Percentiles rank a stretch among this genome's conserved stretches.
These are phyloP conservation scores for Quambalaria eucalypti DNA, from an alignment of 1,284 basidiomycete species.

Conservation along the genomic window DNA sequence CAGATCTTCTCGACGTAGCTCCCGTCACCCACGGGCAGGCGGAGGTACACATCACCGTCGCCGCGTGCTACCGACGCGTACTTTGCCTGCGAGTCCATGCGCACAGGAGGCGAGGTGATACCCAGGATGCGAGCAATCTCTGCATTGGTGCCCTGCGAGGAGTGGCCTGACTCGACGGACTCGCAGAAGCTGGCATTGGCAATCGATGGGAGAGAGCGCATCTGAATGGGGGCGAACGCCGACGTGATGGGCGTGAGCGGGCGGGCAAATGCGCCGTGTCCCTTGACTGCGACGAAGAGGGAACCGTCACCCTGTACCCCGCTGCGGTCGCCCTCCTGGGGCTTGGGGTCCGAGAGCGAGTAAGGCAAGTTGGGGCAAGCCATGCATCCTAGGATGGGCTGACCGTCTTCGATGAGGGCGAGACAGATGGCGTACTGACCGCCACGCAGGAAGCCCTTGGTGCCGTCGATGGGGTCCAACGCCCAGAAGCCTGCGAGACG, in stretches of 20 bases:
- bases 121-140: constrained; percentile 64
- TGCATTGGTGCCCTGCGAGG: constrained; percentile 71
- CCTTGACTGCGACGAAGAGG: constrained; percentile 39
- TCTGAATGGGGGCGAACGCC: constrained; percentile 20
- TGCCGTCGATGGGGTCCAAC: constrained; percentile 83
- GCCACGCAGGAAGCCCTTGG: constrained; percentile 88
- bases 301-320: constrained; percentile 19
- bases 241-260: constrained; percentile 1
- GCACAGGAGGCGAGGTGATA: constrained; percentile 60
- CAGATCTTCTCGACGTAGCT: constrained; percentile 84
- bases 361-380: constrained; percentile 80
- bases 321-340: constrained; percentile 38
- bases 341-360: constrained; percentile 49
- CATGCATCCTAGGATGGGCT: constrained; percentile 68
- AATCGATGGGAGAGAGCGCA: constrained; percentile 21
- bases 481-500: constrained; percentile 84
- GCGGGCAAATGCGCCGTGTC: constrained; percentile 36
- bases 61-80: constrained; percentile 80
- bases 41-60: constrained; percentile 78
- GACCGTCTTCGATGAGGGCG: constrained; percentile 73
- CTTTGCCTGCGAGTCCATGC: constrained; percentile 97
- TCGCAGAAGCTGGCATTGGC: constrained; percentile 68
- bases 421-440: constrained; percentile 97
- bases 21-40: constrained; percentile 71
- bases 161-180: constrained; percentile 85